Evolutionary conservation across 768 basidiomycete genomes (phyloP).

Genomic region (Hericium coralloides): DNA sequence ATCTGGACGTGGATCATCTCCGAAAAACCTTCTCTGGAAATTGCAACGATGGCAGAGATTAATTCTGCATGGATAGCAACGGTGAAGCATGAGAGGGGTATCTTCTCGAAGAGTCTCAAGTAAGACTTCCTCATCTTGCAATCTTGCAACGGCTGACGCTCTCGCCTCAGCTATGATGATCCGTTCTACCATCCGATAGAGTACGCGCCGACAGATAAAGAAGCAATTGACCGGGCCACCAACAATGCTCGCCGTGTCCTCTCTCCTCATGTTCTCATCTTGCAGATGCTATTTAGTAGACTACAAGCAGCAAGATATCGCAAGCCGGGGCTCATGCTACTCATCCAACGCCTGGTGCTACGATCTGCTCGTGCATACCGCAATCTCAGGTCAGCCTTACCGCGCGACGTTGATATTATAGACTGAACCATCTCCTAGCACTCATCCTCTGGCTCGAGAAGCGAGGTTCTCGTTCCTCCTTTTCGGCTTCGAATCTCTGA

Average conservation of each 20-base stretch:
- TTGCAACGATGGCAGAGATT: slow-evolving; percentile 79
- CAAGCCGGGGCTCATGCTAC: slow-evolving; percentile 72
- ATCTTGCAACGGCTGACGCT: slow-evolving; percentile 5
- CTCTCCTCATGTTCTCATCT: slow-evolving; percentile 71
- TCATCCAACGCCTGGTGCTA: slow-evolving; percentile 77
- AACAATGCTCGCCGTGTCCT: slow-evolving; percentile 67
- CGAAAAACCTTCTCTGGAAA: slow-evolving; percentile 74
- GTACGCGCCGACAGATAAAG: slow-evolving; percentile 87
- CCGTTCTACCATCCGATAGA: slow-evolving; percentile 82
- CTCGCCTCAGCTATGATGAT: slow-evolving; percentile 60
- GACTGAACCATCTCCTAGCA: slow-evolving; percentile 36
- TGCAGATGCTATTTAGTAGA: slow-evolving; percentile 86
- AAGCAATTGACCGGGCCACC: slow-evolving; percentile 64
- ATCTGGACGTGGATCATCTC: slow-evolving; percentile 96
- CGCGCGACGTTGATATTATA: not conserved
- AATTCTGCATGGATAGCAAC: slow-evolving; percentile 82
- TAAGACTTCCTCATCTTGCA: slow-evolving; percentile 28
- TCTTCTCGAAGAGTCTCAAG: slow-evolving; percentile 81
- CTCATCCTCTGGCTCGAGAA: slow-evolving; percentile 87
- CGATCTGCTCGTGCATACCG: slow-evolving; percentile 67
- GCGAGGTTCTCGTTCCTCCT: slow-evolving; percentile 82
- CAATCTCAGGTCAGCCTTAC: slow-evolving; percentile 55
- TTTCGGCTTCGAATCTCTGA: slow-evolving; percentile 88
- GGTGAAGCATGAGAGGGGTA: slow-evolving; percentile 66
- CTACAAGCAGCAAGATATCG: slow-evolving; percentile 91